Evolutionary conservation across 2,329 filamentous ascomycete species (phyloP).

Genomic region (Venturia oleaginea): DNA sequence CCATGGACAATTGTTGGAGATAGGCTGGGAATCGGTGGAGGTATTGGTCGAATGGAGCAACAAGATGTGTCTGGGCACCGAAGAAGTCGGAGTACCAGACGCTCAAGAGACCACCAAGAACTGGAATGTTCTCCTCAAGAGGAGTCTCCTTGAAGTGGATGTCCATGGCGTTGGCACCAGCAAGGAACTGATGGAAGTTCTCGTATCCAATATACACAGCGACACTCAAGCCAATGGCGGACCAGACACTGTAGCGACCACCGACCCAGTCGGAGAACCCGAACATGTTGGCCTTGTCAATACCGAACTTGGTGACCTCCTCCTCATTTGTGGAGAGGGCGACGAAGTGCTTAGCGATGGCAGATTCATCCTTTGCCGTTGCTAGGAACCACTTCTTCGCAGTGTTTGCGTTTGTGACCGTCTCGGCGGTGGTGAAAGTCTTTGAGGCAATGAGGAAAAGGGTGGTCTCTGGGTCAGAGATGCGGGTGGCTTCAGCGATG

Average conservation of each 20-base stretch:
- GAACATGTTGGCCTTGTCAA: slow-evolving; percentile 99
- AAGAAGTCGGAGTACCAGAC: slow-evolving; percentile 99
- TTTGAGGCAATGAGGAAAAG: slow-evolving; percentile 98
- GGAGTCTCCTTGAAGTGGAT: slow-evolving; percentile 92
- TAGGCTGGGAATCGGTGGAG: slow-evolving; percentile 98
- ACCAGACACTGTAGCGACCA: slow-evolving; percentile 98
- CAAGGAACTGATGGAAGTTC: slow-evolving; percentile 94
- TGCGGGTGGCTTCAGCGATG: slow-evolving; percentile 82
- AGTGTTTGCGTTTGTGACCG: slow-evolving; percentile 90
- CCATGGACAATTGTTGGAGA: slow-evolving; percentile 98
- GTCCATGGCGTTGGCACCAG: slow-evolving; percentile 94
- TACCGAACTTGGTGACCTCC: slow-evolving; percentile 97
- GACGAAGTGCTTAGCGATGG: slow-evolving; percentile 97
- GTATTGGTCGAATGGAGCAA: slow-evolving; percentile 99
- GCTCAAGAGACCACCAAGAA: slow-evolving; percentile 82
- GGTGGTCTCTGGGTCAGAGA: slow-evolving; percentile 93
- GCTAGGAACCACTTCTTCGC: slow-evolving; percentile 96
- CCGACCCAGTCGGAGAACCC: slow-evolving; percentile 98
- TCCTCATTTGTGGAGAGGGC: slow-evolving; percentile 91
- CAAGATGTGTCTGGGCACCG: slow-evolving; percentile 92
- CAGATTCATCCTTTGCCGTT: slow-evolving; percentile 60
- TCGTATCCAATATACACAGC: slow-evolving; percentile 92
- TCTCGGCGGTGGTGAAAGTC: slow-evolving; percentile 98
- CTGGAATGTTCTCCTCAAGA: slow-evolving; percentile 88
- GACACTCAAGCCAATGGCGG: slow-evolving; percentile 91